Base-by-base conservation (phyloP, 2,329 filamentous ascomycete genomes). In the Aspergillus chevalieri region DNA sequence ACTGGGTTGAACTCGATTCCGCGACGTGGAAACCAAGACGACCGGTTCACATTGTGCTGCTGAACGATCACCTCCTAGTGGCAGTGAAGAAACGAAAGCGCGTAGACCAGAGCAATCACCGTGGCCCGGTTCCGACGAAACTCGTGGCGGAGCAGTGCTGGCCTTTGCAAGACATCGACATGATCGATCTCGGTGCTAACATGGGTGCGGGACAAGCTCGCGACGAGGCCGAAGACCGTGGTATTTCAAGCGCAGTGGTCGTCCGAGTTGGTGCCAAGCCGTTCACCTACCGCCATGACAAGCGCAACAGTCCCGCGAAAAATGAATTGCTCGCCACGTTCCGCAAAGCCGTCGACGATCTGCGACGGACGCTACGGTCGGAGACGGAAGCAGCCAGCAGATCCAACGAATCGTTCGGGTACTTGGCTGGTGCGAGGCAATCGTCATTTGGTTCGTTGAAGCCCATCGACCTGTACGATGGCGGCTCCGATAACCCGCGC, bases 1-100 rank as follows among this genome's bases (percentile, higher is more conserved):
- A 86, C 44, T 98, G 93, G 93, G 87, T 97, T 51, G 92, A 98
- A 72, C 77, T 98, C 53, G 94, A 98, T 70, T 94, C 93, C 55
- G 93, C 93, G 9, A 98, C 93, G 0, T 97, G 95, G 84, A 96
- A 95, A 70, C 89, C 92, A 3, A 80, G 87, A 55, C 79, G 93
- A 39, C 85, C 90, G 24, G 91, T 97, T 68, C 89, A 95, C 64
- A 83, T 98, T 52, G 91, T 97, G 52, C 71, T 98, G 50, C 78
- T 98, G 2, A 98, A 97, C 65, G 93, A 98, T 64, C 91, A 98
- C 68, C 76, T 98, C 1, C 80, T 98, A 19, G 81, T 98, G 45
- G 93, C 93, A 3, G 89, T 88, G 21, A 84, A 88, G 57, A 96
- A 96, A 74, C 95, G 96, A 76, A 89, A 92, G 62, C 89, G 91